Percentiles rank a stretch among this genome's conserved stretches.
Conservation (phyloP, 2,329 filamentous ascomycete genomes). For the Dactylellina sp. region DNA sequence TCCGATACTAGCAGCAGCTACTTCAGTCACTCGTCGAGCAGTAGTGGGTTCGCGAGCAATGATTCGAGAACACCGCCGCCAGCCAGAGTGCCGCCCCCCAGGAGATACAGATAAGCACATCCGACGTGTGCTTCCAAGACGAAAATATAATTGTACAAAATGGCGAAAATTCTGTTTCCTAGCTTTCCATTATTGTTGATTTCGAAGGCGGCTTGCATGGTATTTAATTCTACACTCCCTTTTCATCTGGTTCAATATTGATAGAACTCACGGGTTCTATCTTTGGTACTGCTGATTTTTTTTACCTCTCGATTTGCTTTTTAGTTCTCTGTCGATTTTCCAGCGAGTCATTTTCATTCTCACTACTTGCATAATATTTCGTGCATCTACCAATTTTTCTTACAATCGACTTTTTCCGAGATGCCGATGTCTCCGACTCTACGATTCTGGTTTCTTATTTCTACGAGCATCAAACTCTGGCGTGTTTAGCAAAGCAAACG, state of each 20-base stretch:
- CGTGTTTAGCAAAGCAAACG: constrained; percentile 34
- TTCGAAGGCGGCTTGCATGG: constrained; percentile 27
- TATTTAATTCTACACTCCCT: constrained; percentile 24
- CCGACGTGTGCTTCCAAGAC: background rate
- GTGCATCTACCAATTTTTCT: constrained; percentile 9
- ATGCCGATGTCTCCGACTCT: constrained; percentile 19
- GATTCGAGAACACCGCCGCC: constrained; percentile 47
- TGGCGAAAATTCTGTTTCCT: constrained; percentile 16
- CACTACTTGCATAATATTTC: constrained; percentile 32
- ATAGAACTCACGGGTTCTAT: constrained; percentile 18
- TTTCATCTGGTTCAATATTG: constrained; percentile 16
- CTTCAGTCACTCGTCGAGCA: constrained; percentile 55
- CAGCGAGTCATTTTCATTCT: constrained; percentile 33
- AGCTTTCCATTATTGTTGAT: constrained; percentile 1
- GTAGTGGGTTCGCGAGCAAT: constrained; percentile 54
- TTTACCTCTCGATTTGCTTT: constrained; percentile 24
- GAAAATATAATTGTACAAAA: constrained; percentile 28
- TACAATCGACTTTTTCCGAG: constrained; percentile 14
- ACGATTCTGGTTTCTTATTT: constrained; percentile 34
- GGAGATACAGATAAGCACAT: constrained; percentile 42
- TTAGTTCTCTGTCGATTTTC: constrained; percentile 25
- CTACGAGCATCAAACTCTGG: constrained; percentile 4
- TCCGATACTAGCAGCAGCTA: constrained; percentile 52
- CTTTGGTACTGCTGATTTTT: constrained; percentile 44
- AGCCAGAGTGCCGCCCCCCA: constrained; percentile 39